Evolutionary conservation across 2,329 filamentous ascomycete genomes (phyloP), one percentile per base, ranked within the genome.

Genomic region (Hirsutella minnesotensis): DNA sequence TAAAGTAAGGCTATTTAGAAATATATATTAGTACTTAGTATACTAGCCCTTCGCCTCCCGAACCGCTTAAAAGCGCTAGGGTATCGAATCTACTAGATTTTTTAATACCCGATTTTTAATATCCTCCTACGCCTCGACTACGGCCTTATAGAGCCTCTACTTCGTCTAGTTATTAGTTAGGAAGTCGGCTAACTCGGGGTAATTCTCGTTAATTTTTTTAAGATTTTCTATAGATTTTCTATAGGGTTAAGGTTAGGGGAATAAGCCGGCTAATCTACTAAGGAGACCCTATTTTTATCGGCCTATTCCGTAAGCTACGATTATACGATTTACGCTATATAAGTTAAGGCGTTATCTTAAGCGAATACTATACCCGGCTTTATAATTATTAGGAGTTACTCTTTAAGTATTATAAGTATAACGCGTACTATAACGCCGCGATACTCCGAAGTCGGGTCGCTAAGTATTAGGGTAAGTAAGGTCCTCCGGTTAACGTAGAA

Each of bases 171-270:
- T 19, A 27, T 42, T 40, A 15, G n/a, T 39, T 16, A 27, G 39
- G 20, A 41, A n/a, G 13, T 43, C 40, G 18, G 16, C 19, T 15
- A 47, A 33, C 8, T 41, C 29, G 7, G 40, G 46, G 33, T 45
- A 22, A 20, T 16, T 20, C 27, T 45, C 35, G 13, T 38, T 40
- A 15, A 47, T 42, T 24, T 33, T 44, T 47, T 45, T 18, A 45
- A 16, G 15, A 47, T 10, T 19, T 47, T 45, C 46, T 24, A 47
- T 37, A 44, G n/a, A 27, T 45, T 47, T 38, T n/a, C n/a, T n/a
- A n/a, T n/a, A n/a, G n/a, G n/a, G n/a, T n/a, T n/a, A n/a, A n/a
- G n/a, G n/a, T n/a, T 45, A 30, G 41, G 46, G 2, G 21, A 45
- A 39, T 45, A 45, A 8, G 27, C 21, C 2, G 38, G 43, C 40